Conservation (phyloP, 106 monocot genomes). For the Narthecium ossifragum region DNA sequence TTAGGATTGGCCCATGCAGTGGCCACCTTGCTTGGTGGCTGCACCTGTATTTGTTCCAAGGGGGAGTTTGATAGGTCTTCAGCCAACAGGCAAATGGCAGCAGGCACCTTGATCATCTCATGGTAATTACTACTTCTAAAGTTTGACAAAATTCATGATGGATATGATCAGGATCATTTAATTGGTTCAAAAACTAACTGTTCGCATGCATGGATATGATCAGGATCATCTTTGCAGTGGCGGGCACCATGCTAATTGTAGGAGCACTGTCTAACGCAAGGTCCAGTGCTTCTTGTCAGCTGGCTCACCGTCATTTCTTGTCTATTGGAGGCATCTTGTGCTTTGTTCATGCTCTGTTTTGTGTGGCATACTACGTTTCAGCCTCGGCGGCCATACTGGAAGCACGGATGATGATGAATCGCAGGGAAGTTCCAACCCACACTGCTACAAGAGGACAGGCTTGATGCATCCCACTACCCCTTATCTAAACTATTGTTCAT, state of each 20-base stretch:
- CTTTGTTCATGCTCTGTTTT: constrained; percentile 51
- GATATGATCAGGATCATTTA: not conserved
- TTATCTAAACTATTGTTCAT: too few relatives aligned
- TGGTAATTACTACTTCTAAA: constrained; percentile 41
- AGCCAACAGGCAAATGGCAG: constrained; percentile 42
- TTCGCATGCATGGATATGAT: not conserved
- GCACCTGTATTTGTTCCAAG: constrained; percentile 50
- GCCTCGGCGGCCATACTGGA: constrained; percentile 26
- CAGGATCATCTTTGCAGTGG: constrained; percentile 47
- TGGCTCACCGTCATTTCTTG: constrained; percentile 37
- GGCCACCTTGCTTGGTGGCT: constrained; percentile 63
- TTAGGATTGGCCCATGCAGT: constrained; percentile 51
- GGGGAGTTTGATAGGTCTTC: constrained; percentile 22
- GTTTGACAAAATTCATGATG: not conserved
- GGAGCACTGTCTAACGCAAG: constrained; percentile 48
- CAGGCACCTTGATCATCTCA: constrained; percentile 35
- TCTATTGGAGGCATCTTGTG: constrained; percentile 61
- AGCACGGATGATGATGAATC: not conserved
- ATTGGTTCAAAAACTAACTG: too few relatives aligned
- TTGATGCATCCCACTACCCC: too few relatives aligned
- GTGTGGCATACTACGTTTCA: constrained; percentile 48
- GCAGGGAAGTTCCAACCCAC: too few relatives aligned
- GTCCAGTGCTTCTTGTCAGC: constrained; percentile 38
- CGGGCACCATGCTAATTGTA: constrained; percentile 46
- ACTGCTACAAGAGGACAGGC: too few relatives aligned